phyloP scores from a whole-genome alignment of 2,329 filamentous ascomycete species.

The Xylaria sp. region DNA sequence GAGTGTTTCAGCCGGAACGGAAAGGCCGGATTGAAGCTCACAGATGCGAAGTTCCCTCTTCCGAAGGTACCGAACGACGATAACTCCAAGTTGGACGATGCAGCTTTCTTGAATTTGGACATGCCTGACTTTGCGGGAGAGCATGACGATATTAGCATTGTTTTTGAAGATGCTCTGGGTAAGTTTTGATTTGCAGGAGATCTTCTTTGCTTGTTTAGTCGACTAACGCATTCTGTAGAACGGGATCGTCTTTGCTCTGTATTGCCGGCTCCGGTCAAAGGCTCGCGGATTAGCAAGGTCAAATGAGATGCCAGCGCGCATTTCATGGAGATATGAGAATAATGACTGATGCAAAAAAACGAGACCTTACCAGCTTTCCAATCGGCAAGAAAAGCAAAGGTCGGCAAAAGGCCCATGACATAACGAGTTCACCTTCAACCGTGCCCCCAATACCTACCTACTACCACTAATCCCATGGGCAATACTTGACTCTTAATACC shows the following conservation, averaged over 20 bases:
- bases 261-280: slow-evolving; percentile 54
- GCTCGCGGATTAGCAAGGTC: slow-evolving; percentile 35
- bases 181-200: slow-evolving; percentile 35
- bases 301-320: slow-evolving; percentile 21
- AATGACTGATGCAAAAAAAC: slow-evolving; percentile 23
- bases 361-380: slow-evolving; percentile 17
- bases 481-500: too few relatives aligned
- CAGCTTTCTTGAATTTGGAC: slow-evolving; percentile 77
- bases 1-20: slow-evolving; percentile 60
- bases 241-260: slow-evolving; percentile 48
- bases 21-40: slow-evolving; percentile 70
- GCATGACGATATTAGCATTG: slow-evolving; percentile 83
- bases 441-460: background rate
- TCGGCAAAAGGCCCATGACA: slow-evolving; percentile 4
- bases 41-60: slow-evolving; percentile 86
- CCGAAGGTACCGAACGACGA: slow-evolving; percentile 56
- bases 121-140: slow-evolving; percentile 85
- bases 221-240: slow-evolving; percentile 38
- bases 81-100: slow-evolving; percentile 50
- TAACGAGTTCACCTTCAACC: background rate
- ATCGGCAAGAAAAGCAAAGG: slow-evolving; percentile 12
- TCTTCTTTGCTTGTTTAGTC: background rate
- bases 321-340: slow-evolving; percentile 22
- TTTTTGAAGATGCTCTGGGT: slow-evolving; percentile 77
- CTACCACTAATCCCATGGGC: too few relatives aligned